Evolutionary conservation across 495 filamentous ascomycete genomes (phyloP).

Genomic region (Choiromyces venosus): DNA sequence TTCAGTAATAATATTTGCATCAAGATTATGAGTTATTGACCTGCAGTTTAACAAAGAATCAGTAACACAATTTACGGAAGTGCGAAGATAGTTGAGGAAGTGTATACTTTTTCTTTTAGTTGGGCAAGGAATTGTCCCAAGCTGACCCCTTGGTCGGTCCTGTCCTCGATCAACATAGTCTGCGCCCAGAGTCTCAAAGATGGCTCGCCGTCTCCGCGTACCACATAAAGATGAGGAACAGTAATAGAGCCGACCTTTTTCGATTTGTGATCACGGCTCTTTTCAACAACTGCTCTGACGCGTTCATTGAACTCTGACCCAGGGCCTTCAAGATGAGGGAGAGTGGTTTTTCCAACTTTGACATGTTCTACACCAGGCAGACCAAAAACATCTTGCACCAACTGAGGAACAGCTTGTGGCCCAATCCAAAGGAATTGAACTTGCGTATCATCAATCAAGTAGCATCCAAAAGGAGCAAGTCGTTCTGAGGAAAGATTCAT

Average conservation of each 20-base stretch:
- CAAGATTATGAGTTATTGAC: constrained; percentile 35
- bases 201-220: constrained; percentile 92
- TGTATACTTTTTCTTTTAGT: constrained; percentile 90
- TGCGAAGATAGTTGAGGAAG: constrained; percentile 3
- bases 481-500: constrained; percentile 82
- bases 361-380: constrained; percentile 70
- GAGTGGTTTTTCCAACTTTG: constrained; percentile 78
- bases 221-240: constrained; percentile 85
- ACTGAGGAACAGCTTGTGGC: constrained; percentile 81
- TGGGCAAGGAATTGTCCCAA: constrained; percentile 87
- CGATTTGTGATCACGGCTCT: constrained; percentile 78
- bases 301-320: constrained; percentile 81
- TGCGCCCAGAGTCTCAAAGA: constrained; percentile 93
- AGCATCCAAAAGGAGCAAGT: constrained; percentile 88
- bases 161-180: constrained; percentile 90
- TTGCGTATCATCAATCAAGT: constrained; percentile 94
- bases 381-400: constrained; percentile 85
- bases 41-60: constrained; percentile 25
- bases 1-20: not conserved
- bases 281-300: constrained; percentile 79
- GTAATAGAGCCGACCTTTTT: constrained; percentile 86
- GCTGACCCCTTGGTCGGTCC: constrained; percentile 88
- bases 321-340: constrained; percentile 75
- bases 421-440: constrained; percentile 98
- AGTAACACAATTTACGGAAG: constrained; percentile 6